Evolutionary conservation across 805 yeast genomes (phyloP).

Genomic region (Metschnikowia peoriensis): DNA sequence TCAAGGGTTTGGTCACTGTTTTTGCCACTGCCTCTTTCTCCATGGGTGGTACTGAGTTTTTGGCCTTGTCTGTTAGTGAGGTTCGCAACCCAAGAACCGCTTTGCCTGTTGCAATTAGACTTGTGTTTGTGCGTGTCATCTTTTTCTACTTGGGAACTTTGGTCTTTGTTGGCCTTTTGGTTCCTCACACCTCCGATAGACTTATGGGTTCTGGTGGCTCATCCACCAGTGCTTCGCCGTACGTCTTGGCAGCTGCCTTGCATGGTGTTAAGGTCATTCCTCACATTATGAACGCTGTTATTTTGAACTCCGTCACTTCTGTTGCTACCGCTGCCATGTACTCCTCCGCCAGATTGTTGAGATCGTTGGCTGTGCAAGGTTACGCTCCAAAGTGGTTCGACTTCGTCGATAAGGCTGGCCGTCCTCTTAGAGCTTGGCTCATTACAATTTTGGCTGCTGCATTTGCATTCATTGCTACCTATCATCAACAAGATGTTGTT

Average conservation of each 20-base stretch:
- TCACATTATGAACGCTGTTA: conserved; percentile 32
- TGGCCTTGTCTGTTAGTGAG: conserved; percentile 39
- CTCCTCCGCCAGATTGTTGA: conserved; percentile 25
- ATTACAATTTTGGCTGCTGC: conserved; percentile 23
- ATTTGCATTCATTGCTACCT: conserved; percentile 28
- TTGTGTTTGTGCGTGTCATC: conserved; percentile 38
- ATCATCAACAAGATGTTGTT: conserved; percentile 32
- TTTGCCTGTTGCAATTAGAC: conserved; percentile 41
- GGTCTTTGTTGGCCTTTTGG: conserved; percentile 38
- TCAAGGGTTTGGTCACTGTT: conserved; percentile 40
- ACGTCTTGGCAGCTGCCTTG: conserved; percentile 28
- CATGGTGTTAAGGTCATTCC: conserved; percentile 28
- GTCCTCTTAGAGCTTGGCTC: conserved; percentile 29
- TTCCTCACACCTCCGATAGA: conserved; percentile 31
- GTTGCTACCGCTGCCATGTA: conserved; percentile 34
- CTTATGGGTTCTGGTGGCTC: conserved; percentile 36
- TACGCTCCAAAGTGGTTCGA: conserved; percentile 30
- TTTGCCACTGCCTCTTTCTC: conserved; percentile 42
- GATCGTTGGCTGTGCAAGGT: conserved; percentile 29
- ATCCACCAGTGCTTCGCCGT: conserved; percentile 29
- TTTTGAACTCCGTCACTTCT: conserved; percentile 31
- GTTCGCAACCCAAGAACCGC: conserved; percentile 39
- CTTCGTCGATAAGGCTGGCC: conserved; percentile 26
- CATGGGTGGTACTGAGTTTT: conserved; percentile 41
- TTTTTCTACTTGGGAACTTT: conserved; percentile 41